phyloP scores from a whole-genome alignment of 2,329 filamentous ascomycete species.

The Fusarium staphyleae region DNA sequence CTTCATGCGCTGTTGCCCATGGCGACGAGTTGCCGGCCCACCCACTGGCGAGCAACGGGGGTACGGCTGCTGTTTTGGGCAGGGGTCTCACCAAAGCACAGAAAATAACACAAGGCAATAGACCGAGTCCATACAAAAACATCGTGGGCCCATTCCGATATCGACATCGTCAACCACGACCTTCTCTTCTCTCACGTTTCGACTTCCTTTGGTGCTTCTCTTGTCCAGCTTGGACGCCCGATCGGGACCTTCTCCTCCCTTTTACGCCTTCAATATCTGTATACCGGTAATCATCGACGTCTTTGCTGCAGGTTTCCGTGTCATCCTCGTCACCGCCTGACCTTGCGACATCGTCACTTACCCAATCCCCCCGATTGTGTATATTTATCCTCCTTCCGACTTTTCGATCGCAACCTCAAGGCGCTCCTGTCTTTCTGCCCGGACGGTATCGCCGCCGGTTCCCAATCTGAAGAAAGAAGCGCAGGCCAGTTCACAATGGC shows the following conservation, averaged over 20 bases:
- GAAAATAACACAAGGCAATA: constrained; percentile 36
- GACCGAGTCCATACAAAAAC: constrained; percentile 44
- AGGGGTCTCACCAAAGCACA: constrained; percentile 24
- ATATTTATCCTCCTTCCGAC: constrained; percentile 12
- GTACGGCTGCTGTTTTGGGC: constrained; percentile 37
- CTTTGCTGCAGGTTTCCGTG: constrained; percentile 23
- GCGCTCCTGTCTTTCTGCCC: constrained; percentile 7
- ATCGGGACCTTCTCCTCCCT: constrained; percentile 7
- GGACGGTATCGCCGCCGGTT: constrained; percentile 17
- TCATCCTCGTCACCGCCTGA: constrained; percentile 34
- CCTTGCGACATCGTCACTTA: constrained; percentile 21
- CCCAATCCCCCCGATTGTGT: constrained; percentile 18
- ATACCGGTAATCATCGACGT: constrained; percentile 17
- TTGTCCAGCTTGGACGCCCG: constrained; percentile 26
- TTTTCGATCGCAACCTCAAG: constrained; percentile 5
- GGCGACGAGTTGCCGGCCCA: constrained; percentile 28
- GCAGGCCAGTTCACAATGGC: constrained; percentile 53
- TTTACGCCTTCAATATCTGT: constrained; percentile 17
- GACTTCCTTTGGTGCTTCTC: constrained; percentile 28
- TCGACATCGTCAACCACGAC: constrained; percentile 33
- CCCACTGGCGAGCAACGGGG: constrained; percentile 13
- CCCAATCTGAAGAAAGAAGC: constrained; percentile 22
- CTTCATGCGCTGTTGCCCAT: constrained; percentile 27
- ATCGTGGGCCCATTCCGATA: constrained; percentile 39
- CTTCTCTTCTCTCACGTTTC: constrained; percentile 31